Evolutionary conservation across 129 eudicot genomes (phyloP).

Genomic region (Dittrichia graveolens): DNA sequence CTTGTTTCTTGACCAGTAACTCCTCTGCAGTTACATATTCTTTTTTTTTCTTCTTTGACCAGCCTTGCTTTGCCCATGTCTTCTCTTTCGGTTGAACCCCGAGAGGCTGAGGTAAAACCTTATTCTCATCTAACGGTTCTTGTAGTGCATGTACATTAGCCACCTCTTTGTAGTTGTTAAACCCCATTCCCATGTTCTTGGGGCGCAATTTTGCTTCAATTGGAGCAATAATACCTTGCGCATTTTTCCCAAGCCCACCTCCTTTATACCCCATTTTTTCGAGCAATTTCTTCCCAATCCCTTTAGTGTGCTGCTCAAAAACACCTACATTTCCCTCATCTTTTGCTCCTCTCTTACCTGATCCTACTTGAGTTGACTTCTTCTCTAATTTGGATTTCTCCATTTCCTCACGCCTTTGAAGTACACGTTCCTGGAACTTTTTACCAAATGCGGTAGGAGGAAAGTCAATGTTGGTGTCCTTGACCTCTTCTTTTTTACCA

Average conservation of each 20-base stretch:
- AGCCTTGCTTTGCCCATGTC: conserved; percentile 42
- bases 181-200: conserved; percentile 68
- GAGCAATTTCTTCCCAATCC: conserved; percentile 69
- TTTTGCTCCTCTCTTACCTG: conserved; percentile 37
- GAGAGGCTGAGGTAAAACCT: conserved; percentile 21
- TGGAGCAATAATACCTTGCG: conserved; percentile 66
- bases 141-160: conserved; percentile 44
- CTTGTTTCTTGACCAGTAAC: conserved; percentile 31
- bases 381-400: conserved; percentile 46
- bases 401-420: conserved; percentile 57
- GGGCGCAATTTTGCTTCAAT: conserved; percentile 49
- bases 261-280: conserved; percentile 92
- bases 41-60: conserved; percentile 50
- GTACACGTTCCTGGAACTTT: conserved; percentile 70
- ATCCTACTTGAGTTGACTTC: conserved; percentile 37
- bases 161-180: conserved; percentile 38
- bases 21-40: conserved; percentile 72
- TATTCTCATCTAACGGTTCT: conserved; percentile 47
- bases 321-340: conserved; percentile 50
- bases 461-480: conserved; percentile 37
- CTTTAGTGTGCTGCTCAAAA: conserved; percentile 74
- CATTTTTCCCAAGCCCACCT: conserved; percentile 84
- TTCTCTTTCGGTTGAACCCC: conserved; percentile 27
- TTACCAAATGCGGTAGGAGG: conserved; percentile 75
- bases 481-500: conserved; percentile 15